phyloP scores from a whole-genome alignment of 768 basidiomycete species.

The Cyclocybe cylindracea region DNA sequence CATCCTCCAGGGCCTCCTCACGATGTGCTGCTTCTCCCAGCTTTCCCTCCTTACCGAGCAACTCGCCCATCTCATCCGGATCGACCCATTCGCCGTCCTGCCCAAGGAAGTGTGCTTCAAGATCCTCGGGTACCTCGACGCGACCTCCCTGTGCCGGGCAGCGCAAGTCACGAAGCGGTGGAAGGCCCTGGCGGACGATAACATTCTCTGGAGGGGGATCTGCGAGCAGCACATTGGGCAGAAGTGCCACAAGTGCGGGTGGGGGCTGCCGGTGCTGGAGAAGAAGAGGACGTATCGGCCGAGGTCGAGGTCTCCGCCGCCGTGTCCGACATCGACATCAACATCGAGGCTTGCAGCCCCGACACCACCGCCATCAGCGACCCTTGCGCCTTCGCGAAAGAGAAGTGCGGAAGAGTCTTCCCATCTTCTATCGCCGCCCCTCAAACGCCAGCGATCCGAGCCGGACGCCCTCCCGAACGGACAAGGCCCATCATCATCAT shows the following conservation, averaged over 20 bases:
- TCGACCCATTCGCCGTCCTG: slow-evolving; percentile 90
- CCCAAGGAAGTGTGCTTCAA: slow-evolving; percentile 89
- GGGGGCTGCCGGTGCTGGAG: slow-evolving; percentile 93
- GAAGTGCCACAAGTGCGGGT: slow-evolving; percentile 95
- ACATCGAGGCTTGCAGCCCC: too few species aligned
- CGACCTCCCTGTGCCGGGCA: slow-evolving; percentile 89
- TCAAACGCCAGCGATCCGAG: slow-evolving; percentile 54
- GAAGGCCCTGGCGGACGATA: slow-evolving; percentile 91
- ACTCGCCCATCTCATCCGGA: slow-evolving; percentile 87
- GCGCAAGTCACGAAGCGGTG: slow-evolving; percentile 88
- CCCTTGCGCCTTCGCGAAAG: slow-evolving; percentile 22
- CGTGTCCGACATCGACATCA: slow-evolving; percentile 26
- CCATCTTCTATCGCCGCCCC: slow-evolving; percentile 30
- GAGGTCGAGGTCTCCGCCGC: slow-evolving; percentile 33
- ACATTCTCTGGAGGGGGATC: slow-evolving; percentile 92
- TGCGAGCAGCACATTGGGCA: slow-evolving; percentile 99
- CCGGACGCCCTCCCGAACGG: slow-evolving; percentile 11
- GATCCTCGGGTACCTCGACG: slow-evolving; percentile 87
- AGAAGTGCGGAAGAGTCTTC: slow-evolving; percentile 32
- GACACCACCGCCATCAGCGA: slow-evolving; percentile 15
- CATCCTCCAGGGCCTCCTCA: slow-evolving; percentile 94
- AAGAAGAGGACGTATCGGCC: slow-evolving; percentile 54
- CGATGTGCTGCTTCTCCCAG: slow-evolving; percentile 99
- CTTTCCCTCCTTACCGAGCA: slow-evolving; percentile 94
- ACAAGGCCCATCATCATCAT: not conserved